A percentile compares a stretch with the other conserved stretches of the same genome.
phyloP scores from a whole-genome alignment of 805 yeast species.

The Candida mattraensis region DNA sequence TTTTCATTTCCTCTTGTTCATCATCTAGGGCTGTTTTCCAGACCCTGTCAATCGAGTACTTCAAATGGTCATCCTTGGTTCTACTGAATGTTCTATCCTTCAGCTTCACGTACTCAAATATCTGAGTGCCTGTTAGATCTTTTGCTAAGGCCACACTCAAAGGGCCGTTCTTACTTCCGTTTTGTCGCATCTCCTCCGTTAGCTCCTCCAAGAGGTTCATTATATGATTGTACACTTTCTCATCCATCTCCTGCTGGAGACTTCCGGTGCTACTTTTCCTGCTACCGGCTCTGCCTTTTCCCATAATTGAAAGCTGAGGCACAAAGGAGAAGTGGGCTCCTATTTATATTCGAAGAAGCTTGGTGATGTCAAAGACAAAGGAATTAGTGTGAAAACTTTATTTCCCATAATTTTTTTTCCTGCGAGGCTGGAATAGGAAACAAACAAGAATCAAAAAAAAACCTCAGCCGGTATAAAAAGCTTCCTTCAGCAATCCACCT shows the following conservation, averaged over 20 bases:
- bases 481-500: neutral
- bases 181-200: constrained; percentile 43
- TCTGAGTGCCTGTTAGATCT: constrained; percentile 52
- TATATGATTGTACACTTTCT: constrained; percentile 55
- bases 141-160: constrained; percentile 55
- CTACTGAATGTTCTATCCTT: constrained; percentile 69
- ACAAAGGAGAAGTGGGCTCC: neutral
- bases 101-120: constrained; percentile 57
- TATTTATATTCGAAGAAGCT: constrained; percentile 2
- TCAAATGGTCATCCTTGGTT: constrained; percentile 62
- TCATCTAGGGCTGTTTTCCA: constrained; percentile 55
- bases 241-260: constrained; percentile 45
- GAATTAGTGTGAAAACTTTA: constrained; percentile 1
- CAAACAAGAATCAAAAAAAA: no score
- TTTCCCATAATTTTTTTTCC: constrained; percentile 1
- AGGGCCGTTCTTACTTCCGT: constrained; percentile 37
- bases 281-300: constrained; percentile 14
- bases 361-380: constrained; percentile 6
- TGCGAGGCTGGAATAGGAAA: no score
- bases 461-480: no score
- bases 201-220: constrained; percentile 60
- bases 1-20: constrained; percentile 57
- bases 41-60: constrained; percentile 62
- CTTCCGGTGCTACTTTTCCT: constrained; percentile 22
- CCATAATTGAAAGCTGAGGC: constrained; percentile 26